These are phyloP conservation scores for Malassezia globosa DNA, from an alignment of 1,284 basidiomycete genomes.

Conservation along the genomic window DNA sequence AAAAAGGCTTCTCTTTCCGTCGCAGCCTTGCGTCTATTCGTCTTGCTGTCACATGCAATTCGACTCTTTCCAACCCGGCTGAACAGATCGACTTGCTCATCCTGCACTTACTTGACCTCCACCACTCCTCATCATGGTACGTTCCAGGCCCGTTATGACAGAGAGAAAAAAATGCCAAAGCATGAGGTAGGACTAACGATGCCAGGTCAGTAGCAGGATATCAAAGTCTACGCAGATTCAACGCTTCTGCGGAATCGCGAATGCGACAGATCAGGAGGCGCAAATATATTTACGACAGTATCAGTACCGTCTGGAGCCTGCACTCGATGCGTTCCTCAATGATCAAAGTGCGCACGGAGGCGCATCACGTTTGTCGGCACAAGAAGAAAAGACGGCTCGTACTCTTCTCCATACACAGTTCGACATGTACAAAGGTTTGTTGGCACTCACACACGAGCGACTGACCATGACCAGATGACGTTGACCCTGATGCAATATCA, in stretches of 20 bases:
- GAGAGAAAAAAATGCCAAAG: too few relatives aligned
- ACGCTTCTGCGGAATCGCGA: slow-evolving; percentile 7
- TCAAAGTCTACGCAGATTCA: slow-evolving; percentile 2
- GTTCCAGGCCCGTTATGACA: too few relatives aligned
- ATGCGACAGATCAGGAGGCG: slow-evolving; percentile 3
- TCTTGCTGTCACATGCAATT: too few relatives aligned
- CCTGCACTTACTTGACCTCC: background rate
- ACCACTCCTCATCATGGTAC: too few relatives aligned
- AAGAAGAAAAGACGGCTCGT: slow-evolving; percentile 25
- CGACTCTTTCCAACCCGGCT: too few relatives aligned
- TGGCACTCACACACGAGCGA: too few relatives aligned
- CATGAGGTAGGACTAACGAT: too few relatives aligned
- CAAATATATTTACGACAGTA: slow-evolving; percentile 6
- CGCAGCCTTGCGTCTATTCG: too few relatives aligned
- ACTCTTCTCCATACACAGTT: slow-evolving; percentile 57
- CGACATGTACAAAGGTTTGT: slow-evolving; percentile 64
- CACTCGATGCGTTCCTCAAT: slow-evolving; percentile 7
- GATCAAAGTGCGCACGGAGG: background rate
- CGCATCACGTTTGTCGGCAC: background rate
- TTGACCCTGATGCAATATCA: slow-evolving; percentile 27
- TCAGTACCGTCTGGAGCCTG: slow-evolving; percentile 7
- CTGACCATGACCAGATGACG: too few relatives aligned
- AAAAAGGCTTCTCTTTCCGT: too few relatives aligned
- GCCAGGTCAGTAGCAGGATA: slow-evolving; percentile 1
- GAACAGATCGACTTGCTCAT: too few relatives aligned